Conservation (phyloP, 139 green algal species). For the Chlamydomonas eustigma region DNA sequence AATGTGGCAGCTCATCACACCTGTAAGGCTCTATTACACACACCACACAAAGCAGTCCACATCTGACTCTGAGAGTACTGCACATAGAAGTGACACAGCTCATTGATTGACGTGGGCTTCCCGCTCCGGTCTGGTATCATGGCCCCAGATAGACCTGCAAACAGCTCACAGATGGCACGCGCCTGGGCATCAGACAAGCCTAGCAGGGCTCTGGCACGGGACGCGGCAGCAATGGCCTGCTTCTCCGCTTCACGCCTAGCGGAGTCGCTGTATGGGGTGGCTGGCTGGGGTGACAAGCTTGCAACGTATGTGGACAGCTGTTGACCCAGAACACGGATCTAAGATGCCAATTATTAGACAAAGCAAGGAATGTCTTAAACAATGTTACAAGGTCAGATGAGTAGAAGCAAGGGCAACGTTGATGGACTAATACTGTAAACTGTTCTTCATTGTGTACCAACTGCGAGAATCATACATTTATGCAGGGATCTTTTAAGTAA, state of each 20-base stretch:
- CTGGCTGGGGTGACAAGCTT: not conserved
- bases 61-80: slow-evolving; percentile 33
- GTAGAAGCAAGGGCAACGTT: too few relatives aligned
- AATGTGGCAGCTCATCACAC: too few relatives aligned
- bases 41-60: slow-evolving; percentile 43
- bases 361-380: too few relatives aligned
- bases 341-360: too few relatives aligned
- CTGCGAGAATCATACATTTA: too few relatives aligned
- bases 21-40: slow-evolving; percentile 14
- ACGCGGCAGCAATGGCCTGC: slow-evolving; percentile 40
- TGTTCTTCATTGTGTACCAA: too few relatives aligned
- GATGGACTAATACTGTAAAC: too few relatives aligned
- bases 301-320: slow-evolving; percentile 20
- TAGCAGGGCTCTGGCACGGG: slow-evolving; percentile 31
- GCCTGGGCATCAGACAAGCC: slow-evolving; percentile 39
- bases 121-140: not conserved
- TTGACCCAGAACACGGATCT: slow-evolving; percentile 4
- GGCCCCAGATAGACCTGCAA: not conserved
- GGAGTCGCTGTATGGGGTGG: slow-evolving; percentile 5
- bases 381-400: too few relatives aligned
- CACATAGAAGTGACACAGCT: slow-evolving; percentile 46
- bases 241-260: slow-evolving; percentile 39
- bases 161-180: not conserved
- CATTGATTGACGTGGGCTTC: slow-evolving; percentile 15
- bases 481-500: too few relatives aligned